A percentile compares a stretch with the other conserved stretches of the same genome.
Conservation (phyloP, 2,329 filamentous ascomycete species). For the Colletotrichum tabaci region DNA sequence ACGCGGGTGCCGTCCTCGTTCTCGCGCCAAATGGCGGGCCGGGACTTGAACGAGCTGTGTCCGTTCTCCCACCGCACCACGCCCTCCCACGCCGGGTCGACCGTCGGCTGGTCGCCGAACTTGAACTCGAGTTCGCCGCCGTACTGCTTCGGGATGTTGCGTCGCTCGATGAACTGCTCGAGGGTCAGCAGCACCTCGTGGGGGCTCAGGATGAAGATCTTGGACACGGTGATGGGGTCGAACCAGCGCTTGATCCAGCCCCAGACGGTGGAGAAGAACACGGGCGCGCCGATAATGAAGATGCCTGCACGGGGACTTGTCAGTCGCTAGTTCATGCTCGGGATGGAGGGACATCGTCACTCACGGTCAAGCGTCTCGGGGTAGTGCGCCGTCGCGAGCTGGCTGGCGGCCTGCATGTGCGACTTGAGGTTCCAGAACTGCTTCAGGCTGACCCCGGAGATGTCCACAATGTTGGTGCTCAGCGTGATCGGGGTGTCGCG, state of each 20-base stretch:
- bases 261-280: slow-evolving; percentile 95
- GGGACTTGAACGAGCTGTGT: slow-evolving; percentile 66
- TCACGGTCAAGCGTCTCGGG: slow-evolving; percentile 92
- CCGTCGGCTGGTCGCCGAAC: slow-evolving; percentile 81
- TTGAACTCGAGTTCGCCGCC: slow-evolving; percentile 88
- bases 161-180: slow-evolving; percentile 83
- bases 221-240: slow-evolving; percentile 92
- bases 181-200: slow-evolving; percentile 84
- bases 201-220: slow-evolving; percentile 90
- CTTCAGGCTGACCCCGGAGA: slow-evolving; percentile 87
- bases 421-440: slow-evolving; percentile 96
- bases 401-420: slow-evolving; percentile 94
- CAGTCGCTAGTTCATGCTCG: not conserved
- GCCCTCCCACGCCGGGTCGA: slow-evolving; percentile 75
- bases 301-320: slow-evolving; percentile 53
- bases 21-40: slow-evolving; percentile 72
- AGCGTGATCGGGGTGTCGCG: slow-evolving; percentile 90
- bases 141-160: slow-evolving; percentile 90
- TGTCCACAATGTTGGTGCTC: slow-evolving; percentile 95
- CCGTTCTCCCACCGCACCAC: slow-evolving; percentile 68
- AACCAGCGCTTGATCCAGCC: slow-evolving; percentile 97
- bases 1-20: slow-evolving; percentile 61
- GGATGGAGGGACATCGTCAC: slow-evolving; percentile 57
- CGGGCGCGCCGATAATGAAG: slow-evolving; percentile 87
- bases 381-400: slow-evolving; percentile 92